These are phyloP conservation scores for Lepiota subincarnata DNA, from an alignment of 768 basidiomycete genomes.

Conservation along the genomic window DNA sequence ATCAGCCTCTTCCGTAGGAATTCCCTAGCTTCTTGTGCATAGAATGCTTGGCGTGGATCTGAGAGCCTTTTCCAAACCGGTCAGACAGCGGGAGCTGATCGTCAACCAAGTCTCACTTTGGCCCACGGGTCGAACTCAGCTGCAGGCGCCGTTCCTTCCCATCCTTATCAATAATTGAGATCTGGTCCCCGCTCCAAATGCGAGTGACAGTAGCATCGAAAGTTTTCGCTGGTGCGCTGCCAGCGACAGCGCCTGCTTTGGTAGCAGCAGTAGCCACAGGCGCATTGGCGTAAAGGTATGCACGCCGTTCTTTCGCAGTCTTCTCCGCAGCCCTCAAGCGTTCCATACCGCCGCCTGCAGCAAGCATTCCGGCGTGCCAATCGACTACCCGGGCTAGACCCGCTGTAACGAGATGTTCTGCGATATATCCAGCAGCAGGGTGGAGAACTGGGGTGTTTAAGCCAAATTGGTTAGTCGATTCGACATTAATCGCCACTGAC, in stretches of 20 bases:
- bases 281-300: slow-evolving; percentile 62
- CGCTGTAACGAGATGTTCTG: slow-evolving; percentile 77
- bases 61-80: slow-evolving; percentile 48
- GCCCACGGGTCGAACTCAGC: slow-evolving; percentile 83
- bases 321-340: slow-evolving; percentile 82
- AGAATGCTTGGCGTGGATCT: slow-evolving; percentile 82
- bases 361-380: slow-evolving; percentile 97
- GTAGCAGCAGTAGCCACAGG: slow-evolving; percentile 31
- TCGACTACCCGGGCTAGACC: slow-evolving; percentile 92
- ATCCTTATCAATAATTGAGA: slow-evolving; percentile 76
- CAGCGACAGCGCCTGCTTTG: slow-evolving; percentile 43
- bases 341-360: slow-evolving; percentile 81
- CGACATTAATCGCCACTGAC: slow-evolving; percentile 30
- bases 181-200: slow-evolving; percentile 89
- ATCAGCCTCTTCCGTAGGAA: slow-evolving; percentile 90
- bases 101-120: slow-evolving; percentile 48
- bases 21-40: slow-evolving; percentile 90
- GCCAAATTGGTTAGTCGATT: background rate
- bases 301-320: slow-evolving; percentile 69
- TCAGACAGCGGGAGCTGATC: background rate
- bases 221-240: slow-evolving; percentile 41
- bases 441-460: slow-evolving; percentile 58
- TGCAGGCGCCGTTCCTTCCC: slow-evolving; percentile 80
- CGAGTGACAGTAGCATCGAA: slow-evolving; percentile 86
- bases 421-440: slow-evolving; percentile 93